Evolutionary conservation across 2,329 filamentous ascomycete species (phyloP), one percentile per base, ranked within the genome.

Genomic region (Dissoconium aciculare): DNA sequence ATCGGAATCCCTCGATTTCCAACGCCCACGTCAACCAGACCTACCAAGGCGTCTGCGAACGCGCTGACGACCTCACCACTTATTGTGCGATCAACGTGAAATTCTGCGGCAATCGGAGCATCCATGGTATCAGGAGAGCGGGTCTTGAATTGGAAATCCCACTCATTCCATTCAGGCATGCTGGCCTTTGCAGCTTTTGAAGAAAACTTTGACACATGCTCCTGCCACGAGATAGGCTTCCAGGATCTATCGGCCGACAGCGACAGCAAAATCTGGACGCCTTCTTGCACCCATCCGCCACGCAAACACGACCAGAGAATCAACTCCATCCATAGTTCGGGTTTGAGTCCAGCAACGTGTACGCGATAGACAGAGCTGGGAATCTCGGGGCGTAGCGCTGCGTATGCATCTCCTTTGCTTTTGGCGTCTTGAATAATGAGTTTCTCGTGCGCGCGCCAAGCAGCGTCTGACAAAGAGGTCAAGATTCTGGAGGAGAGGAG

Each of bases 11-110:
- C 59, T 37, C 55, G 43, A 17, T 38, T 34, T n/a, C 57, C 57
- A 13, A 59, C 55, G 26, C 61, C 62, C 13, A 60, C 41, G 32
- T 57, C 58, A 25, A 63, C 46, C 8, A 34, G 31, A 36, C 62
- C 66, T 24, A 64, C 45, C 10, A 71, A 46, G 11, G 61, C 64
- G 41, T 71, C 66, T 16, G 71, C 52, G 24, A 71, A 59, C 4
- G 66, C 64, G 30, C 62, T 55, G 15, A 74, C 59, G 8, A 74
- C 60, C 49, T 76, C 71, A 25, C 58, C 57, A 43, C 69, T 74
- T 42, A 76, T 62, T 0, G 66, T 71, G 29, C 57, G 51, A 21
- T 51, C 49, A 6, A 60, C 55, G 23, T 46, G 43, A 6, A 34
- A 15, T 3, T 25, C 17, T 12, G 33, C 23, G 5, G 27, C 29